These are phyloP conservation scores for Sporothrix globosa DNA, from an alignment of 2,329 filamentous ascomycete species.

Conservation along the genomic window DNA sequence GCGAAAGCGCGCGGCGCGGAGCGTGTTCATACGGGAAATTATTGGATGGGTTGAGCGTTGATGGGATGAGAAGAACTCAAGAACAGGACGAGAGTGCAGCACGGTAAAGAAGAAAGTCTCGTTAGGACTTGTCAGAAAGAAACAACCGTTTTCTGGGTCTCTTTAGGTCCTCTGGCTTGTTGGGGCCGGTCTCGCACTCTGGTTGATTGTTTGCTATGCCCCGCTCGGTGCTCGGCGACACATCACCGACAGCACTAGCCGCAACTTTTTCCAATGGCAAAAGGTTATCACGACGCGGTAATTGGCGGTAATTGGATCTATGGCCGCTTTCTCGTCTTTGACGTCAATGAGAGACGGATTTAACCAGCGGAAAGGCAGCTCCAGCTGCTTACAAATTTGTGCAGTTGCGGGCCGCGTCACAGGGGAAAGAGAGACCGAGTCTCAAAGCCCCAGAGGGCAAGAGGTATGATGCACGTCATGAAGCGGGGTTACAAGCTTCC, in stretches of 20 bases:
- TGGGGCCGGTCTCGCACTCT: background rate
- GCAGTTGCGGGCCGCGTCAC: background rate
- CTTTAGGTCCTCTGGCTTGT: background rate
- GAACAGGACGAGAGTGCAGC: background rate
- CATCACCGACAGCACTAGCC: slow-evolving; percentile 21
- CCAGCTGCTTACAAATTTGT: background rate
- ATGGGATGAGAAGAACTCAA: background rate
- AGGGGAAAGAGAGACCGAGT: background rate
- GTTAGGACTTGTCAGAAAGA: background rate
- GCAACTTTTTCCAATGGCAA: background rate
- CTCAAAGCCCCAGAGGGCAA: background rate
- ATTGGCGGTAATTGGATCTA: background rate
- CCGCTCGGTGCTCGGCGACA: slow-evolving; percentile 20
- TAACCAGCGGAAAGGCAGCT: background rate
- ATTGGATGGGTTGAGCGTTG: background rate
- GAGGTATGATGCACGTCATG: slow-evolving; percentile 18
- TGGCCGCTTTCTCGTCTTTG: no score
- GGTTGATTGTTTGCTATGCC: background rate
- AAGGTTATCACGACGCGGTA: background rate
- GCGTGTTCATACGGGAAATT: background rate
- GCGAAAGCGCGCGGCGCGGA: slow-evolving; percentile 16
- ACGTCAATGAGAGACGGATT: background rate
- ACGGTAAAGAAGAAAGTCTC: background rate
- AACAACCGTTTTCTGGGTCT: background rate
- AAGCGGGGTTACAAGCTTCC: slow-evolving; percentile 8